Conservation (phyloP, 768 basidiomycete species). For the Pisolithus marmoratus region DNA sequence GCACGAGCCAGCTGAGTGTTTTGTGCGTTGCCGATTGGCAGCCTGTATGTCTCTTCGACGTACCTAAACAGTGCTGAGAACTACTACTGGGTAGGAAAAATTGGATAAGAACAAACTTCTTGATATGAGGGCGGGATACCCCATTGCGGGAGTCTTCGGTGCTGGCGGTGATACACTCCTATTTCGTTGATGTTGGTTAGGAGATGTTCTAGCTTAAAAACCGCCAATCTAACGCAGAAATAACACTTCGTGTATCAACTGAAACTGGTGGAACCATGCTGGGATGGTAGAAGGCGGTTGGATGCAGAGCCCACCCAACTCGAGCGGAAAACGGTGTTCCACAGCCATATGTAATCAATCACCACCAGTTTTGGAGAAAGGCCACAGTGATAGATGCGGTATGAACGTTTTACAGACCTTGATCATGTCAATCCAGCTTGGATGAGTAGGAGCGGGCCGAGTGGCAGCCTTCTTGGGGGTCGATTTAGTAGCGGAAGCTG, state of each 20-base stretch:
- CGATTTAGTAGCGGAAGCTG: slow-evolving; percentile 39
- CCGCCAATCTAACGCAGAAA: not conserved
- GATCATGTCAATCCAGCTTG: slow-evolving; percentile 75
- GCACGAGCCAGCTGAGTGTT: slow-evolving; percentile 74
- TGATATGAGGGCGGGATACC: slow-evolving; percentile 88
- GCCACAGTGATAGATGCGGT: too few species aligned
- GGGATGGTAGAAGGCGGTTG: not conserved
- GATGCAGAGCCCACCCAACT: not conserved
- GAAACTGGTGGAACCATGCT: not conserved
- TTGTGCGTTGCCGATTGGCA: slow-evolving; percentile 77
- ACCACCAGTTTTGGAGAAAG: not conserved
- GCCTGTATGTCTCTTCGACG: slow-evolving; percentile 77
- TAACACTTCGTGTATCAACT: not conserved
- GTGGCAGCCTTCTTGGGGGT: slow-evolving; percentile 29
- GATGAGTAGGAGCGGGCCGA: slow-evolving; percentile 32
- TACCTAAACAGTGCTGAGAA: slow-evolving; percentile 43
- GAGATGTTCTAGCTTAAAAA: slow-evolving; percentile 9
- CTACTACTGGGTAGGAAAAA: slow-evolving; percentile 8
- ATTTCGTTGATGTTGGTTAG: slow-evolving; percentile 21
- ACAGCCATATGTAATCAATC: not conserved
- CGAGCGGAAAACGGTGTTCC: not conserved
- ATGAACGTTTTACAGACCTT: slow-evolving; percentile 44
- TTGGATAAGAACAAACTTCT: slow-evolving; percentile 59
- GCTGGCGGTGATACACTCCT: slow-evolving; percentile 79
- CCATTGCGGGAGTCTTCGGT: slow-evolving; percentile 75